A percentile compares a stretch with the other conserved stretches of the same genome.
These are phyloP conservation scores for Mycena floridula DNA, from an alignment of 768 basidiomycete genomes.

Conservation along the genomic window DNA sequence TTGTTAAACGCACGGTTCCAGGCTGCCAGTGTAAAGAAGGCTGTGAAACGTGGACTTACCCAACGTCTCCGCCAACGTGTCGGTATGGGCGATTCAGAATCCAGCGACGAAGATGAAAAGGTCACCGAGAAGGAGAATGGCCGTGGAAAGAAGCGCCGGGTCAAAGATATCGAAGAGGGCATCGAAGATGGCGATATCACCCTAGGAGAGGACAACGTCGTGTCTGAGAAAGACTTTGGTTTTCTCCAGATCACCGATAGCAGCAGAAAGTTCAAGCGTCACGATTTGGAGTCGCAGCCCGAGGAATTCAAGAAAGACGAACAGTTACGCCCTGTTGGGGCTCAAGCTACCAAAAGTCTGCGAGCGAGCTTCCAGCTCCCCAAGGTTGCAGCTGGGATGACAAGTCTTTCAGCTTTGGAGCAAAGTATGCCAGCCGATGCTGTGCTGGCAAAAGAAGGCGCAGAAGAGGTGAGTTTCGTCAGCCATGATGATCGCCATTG, in stretches of 20 bases:
- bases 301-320: not conserved
- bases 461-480: conserved; percentile 52
- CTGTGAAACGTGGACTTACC: conserved; percentile 73
- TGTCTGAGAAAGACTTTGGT: conserved; percentile 14
- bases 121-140: conserved; percentile 22
- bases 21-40: conserved; percentile 78
- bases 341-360: conserved; percentile 19
- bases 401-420: conserved; percentile 49
- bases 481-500: conserved; percentile 1
- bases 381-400: conserved; percentile 33
- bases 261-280: not conserved
- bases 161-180: conserved; percentile 23
- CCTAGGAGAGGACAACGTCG: conserved; percentile 15
- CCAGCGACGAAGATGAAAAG: conserved; percentile 32
- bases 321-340: not conserved
- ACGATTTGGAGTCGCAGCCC: too few relatives aligned
- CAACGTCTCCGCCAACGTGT: conserved; percentile 73
- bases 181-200: conserved; percentile 24
- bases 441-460: conserved; percentile 66
- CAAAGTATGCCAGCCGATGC: conserved; percentile 90
- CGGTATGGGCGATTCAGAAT: conserved; percentile 62
- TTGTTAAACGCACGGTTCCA: conserved; percentile 8
- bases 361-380: conserved; percentile 34
- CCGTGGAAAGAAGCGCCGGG: conserved; percentile 17
- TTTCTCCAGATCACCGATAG: conserved; percentile 1